Conservation (phyloP, 1,284 basidiomycete genomes). For the Pseudozyma hubeiensis region DNA sequence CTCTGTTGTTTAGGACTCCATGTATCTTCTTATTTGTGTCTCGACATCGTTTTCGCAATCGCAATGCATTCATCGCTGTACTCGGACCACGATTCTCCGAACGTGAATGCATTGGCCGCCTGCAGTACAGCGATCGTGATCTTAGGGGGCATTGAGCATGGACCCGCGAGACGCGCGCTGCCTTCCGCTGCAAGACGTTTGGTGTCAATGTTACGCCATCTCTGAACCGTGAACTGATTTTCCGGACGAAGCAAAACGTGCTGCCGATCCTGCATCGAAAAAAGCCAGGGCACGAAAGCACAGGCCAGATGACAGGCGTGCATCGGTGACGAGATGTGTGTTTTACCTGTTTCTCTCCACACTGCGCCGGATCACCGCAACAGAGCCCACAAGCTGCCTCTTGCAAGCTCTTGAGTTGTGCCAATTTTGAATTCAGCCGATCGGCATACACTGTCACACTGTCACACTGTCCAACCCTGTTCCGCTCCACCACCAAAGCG, state of each 20-base stretch:
- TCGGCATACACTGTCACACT: not conserved
- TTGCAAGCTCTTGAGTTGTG: too few relatives aligned
- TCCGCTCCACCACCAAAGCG: too few relatives aligned
- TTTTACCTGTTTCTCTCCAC: not conserved
- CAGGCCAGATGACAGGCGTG: conserved; percentile 2
- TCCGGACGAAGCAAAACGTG: too few relatives aligned
- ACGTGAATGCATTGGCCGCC: too few relatives aligned
- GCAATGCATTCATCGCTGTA: conserved; percentile 10
- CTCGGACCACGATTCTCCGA: too few relatives aligned
- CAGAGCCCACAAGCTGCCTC: too few relatives aligned
- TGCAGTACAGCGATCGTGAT: too few relatives aligned
- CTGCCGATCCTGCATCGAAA: too few relatives aligned
- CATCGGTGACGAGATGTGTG: not conserved
- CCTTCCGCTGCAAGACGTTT: too few relatives aligned
- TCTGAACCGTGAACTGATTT: not conserved
- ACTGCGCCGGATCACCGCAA: not conserved
- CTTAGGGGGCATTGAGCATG: too few relatives aligned
- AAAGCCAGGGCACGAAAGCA: not conserved
- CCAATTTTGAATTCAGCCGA: too few relatives aligned
- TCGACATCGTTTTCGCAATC: not conserved
- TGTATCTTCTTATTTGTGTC: not conserved
- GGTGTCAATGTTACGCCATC: not conserved
- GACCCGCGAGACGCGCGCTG: too few relatives aligned
- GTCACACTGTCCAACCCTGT: not conserved
- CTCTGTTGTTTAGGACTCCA: conserved; percentile 1